Base-by-base conservation (phyloP, 345 rosid species). In the Brassica cretica region DNA sequence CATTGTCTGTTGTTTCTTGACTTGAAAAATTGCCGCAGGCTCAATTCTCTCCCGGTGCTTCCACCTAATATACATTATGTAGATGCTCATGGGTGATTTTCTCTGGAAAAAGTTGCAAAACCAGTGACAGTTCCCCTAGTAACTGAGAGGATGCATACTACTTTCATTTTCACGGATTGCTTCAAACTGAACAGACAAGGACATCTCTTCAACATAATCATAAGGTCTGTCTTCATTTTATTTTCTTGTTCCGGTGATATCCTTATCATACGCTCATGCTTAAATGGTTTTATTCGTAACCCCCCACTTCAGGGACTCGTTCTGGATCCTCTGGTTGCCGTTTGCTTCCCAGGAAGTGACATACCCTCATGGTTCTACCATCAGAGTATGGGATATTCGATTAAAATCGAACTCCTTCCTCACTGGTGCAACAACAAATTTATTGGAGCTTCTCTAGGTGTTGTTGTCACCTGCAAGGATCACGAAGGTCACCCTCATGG, bases 61-160 rank as follows among this genome's bases (percentile, higher is more conserved):
- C 82, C 82, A 46, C 32, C 46, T 66, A 73, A 18, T 73, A 33
- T 78, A 35, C 68, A 72, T 30, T 78, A 46, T 4, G 1, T 78
- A 61, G 82, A 73, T 78, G 82, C 82, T 49, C 70, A 78, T 0
- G 82, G 77, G 4, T 78, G 82, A 61, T 27, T 49, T 73, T 78
- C 78, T 72, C 69, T 78, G 25, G 78, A 68, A 60, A 72, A 32
- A 33, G 49, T 73, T 3, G 65, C 73, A 1, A 24, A 59, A 15
- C 74, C 74, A 21, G 64, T 68, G 59, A 67, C 46, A 0, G 33
- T 78, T 78, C 78, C 77, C 12, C 24, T 72, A 8, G 74, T 73
- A 44, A 16, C 78, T 25, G 77, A 32, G n/a, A 67, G 58, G 58
- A 67, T 60, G 73, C 74, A 24, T 49, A 66, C 60, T 24, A 78